A percentile compares a stretch with the other conserved stretches of the same genome.
These are phyloP conservation scores for Dendryphion nanum DNA, from an alignment of 2,329 filamentous ascomycete species.

Conservation along the genomic window DNA sequence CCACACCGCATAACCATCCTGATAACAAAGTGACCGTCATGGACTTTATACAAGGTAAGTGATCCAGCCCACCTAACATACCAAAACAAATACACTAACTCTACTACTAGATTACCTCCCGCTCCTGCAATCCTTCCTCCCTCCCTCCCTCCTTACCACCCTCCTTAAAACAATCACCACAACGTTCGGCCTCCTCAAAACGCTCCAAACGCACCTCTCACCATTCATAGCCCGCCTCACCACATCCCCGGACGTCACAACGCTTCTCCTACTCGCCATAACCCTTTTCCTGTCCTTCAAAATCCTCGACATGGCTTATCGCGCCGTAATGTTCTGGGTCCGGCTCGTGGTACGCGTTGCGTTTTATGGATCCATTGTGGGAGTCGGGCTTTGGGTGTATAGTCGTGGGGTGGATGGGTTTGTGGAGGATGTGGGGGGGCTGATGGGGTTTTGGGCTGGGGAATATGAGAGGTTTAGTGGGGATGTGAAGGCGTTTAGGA, in stretches of 20 bases:
- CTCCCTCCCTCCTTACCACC: conserved; percentile 28
- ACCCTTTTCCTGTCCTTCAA: conserved; percentile 63
- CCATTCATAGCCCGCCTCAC: conserved; percentile 27
- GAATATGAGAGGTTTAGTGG: conserved; percentile 38
- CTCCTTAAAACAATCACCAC: conserved; percentile 29
- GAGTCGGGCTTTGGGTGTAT: conserved; percentile 57
- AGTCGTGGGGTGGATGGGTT: conserved; percentile 64
- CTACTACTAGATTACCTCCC: conserved; percentile 33
- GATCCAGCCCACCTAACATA: conserved; percentile 1
- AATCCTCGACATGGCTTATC: conserved; percentile 67
- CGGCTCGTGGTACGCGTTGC: conserved; percentile 61
- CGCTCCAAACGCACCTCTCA: conserved; percentile 26
- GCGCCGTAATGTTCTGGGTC: conserved; percentile 75
- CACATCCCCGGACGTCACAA: conserved; percentile 46
- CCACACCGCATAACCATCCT: too few species aligned
- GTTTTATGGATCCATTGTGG: conserved; percentile 62
- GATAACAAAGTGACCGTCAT: not conserved
- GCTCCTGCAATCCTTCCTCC: conserved; percentile 30
- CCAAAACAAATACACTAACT: conserved; percentile 9
- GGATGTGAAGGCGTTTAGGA: conserved; percentile 25
- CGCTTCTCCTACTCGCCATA: conserved; percentile 57
- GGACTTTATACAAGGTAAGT: conserved; percentile 2
- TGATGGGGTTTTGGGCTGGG: conserved; percentile 37
- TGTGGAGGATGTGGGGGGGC: conserved; percentile 53
- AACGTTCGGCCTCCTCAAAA: conserved; percentile 24